Conservation (phyloP, 1,139 yeast species). For the Debaryomyces singareniensis region DNA sequence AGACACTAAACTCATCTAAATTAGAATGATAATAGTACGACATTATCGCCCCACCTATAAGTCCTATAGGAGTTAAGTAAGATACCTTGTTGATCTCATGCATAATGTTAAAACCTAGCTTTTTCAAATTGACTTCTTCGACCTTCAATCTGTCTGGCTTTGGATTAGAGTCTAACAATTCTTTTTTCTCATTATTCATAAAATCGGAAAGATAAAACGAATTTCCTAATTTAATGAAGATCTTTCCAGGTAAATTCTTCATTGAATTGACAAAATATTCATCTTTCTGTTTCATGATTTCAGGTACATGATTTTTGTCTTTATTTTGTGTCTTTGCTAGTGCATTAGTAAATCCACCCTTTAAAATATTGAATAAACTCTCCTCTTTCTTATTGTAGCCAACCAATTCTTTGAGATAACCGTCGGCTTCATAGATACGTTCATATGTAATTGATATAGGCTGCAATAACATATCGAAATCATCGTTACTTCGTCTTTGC, state of each 20-base stretch:
- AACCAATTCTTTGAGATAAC: constrained; percentile 53
- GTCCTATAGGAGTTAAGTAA: constrained; percentile 32
- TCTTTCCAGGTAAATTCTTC: constrained; percentile 29
- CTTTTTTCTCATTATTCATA: constrained; percentile 10
- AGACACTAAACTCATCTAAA: constrained; percentile 14
- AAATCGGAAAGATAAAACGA: constrained; percentile 25
- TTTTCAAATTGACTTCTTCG: constrained; percentile 26
- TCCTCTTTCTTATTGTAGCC: constrained; percentile 55
- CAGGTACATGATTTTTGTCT: constrained; percentile 3
- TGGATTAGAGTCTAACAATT: background rate
- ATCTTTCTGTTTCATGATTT: constrained; percentile 2
- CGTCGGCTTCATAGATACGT: constrained; percentile 61
- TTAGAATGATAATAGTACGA: constrained; percentile 20
- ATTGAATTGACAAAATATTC: constrained; percentile 24
- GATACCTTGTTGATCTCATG: constrained; percentile 34
- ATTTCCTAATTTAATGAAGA: constrained; percentile 33
- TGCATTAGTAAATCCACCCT: constrained; percentile 29
- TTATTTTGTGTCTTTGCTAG: constrained; percentile 4
- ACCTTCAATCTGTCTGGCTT: background rate
- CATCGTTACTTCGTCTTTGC: constrained; percentile 37
- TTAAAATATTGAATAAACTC: constrained; percentile 29
- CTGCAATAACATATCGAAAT: constrained; percentile 40
- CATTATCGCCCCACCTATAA: constrained; percentile 35
- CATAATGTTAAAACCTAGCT: constrained; percentile 35
- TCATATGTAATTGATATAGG: constrained; percentile 62